These are phyloP conservation scores for Linderina pennispora DNA, from an alignment of 192 early-diverging fungal genomes.

Conservation along the genomic window DNA sequence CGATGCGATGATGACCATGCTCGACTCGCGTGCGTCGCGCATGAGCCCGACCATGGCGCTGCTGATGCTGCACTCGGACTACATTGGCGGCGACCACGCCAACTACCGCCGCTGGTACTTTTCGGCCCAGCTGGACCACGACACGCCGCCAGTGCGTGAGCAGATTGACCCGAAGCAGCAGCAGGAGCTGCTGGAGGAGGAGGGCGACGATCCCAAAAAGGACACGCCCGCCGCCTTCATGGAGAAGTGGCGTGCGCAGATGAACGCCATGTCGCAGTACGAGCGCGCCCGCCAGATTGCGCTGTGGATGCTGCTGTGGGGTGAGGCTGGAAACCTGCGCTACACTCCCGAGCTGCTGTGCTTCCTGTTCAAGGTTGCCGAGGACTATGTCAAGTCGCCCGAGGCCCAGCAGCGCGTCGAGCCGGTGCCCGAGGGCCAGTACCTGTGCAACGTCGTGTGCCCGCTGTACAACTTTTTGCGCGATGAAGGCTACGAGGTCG, in stretches of 20 bases:
- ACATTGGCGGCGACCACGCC: slow-evolving; percentile 71
- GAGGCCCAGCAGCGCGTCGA: slow-evolving; percentile 49
- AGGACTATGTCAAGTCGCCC: slow-evolving; percentile 47
- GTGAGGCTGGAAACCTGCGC: slow-evolving; percentile 68
- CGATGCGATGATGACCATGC: slow-evolving; percentile 71
- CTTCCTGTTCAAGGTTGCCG: slow-evolving; percentile 71
- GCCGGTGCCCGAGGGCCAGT: slow-evolving; percentile 60
- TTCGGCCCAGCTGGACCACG: slow-evolving; percentile 60
- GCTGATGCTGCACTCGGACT: slow-evolving; percentile 69
- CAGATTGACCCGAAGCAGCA: slow-evolving; percentile 47
- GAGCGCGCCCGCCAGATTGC: slow-evolving; percentile 66
- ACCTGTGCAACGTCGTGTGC: slow-evolving; percentile 58
- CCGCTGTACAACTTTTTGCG: slow-evolving; percentile 71
- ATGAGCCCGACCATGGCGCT: slow-evolving; percentile 66
- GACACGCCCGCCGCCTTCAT: slow-evolving; percentile 48
- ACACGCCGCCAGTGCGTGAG: slow-evolving; percentile 46
- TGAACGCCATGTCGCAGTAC: slow-evolving; percentile 66
- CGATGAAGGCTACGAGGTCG: slow-evolving; percentile 66
- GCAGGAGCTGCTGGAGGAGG: slow-evolving; percentile 42
- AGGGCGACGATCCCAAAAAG: slow-evolving; percentile 23
- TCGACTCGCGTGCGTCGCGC: slow-evolving; percentile 71
- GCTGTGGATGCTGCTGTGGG: slow-evolving; percentile 74
- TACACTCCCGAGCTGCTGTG: slow-evolving; percentile 71
- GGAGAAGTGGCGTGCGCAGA: slow-evolving; percentile 63
- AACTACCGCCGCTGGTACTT: slow-evolving; percentile 86